Evolutionary conservation across 164 flowering plant genomes (phyloP).

Genomic region (Tinospora cordifolia): DNA sequence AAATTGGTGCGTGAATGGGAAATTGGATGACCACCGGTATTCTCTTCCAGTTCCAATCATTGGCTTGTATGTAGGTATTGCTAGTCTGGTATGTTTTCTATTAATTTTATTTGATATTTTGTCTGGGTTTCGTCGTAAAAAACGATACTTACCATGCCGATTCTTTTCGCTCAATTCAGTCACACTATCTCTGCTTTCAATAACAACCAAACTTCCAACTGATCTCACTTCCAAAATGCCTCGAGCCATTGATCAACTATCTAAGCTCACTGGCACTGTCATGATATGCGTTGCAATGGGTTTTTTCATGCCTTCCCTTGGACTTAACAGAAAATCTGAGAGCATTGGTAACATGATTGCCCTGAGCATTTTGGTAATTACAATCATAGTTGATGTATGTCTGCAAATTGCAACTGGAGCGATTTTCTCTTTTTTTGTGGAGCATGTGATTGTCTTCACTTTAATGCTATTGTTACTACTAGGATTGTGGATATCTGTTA

Average conservation of each 20-base stretch:
- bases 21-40: not conserved
- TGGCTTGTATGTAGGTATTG: not conserved
- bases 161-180: slow-evolving; percentile 11
- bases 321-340: not conserved
- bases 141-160: slow-evolving; percentile 12
- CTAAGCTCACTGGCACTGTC: slow-evolving; percentile 12
- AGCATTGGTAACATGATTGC: too few species aligned
- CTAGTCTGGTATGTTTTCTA: not conserved
- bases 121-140: not conserved
- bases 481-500: too few species aligned
- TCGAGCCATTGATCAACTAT: slow-evolving; percentile 4
- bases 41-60: not conserved
- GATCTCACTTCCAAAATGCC: slow-evolving; percentile 17
- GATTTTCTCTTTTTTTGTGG: too few species aligned
- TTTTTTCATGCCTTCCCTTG: slow-evolving; percentile 12
- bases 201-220: slow-evolving; percentile 10
- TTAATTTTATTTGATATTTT: not conserved
- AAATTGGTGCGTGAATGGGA: not conserved
- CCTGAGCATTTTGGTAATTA: too few species aligned
- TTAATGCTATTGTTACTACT: too few species aligned
- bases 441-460: too few species aligned
- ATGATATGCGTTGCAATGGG: slow-evolving; percentile 10
- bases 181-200: slow-evolving; percentile 8
- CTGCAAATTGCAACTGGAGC: slow-evolving; percentile 9
- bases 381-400: too few species aligned